phyloP scores from a whole-genome alignment of 2,329 filamentous ascomycete species.

The Clonostachys sp. region DNA sequence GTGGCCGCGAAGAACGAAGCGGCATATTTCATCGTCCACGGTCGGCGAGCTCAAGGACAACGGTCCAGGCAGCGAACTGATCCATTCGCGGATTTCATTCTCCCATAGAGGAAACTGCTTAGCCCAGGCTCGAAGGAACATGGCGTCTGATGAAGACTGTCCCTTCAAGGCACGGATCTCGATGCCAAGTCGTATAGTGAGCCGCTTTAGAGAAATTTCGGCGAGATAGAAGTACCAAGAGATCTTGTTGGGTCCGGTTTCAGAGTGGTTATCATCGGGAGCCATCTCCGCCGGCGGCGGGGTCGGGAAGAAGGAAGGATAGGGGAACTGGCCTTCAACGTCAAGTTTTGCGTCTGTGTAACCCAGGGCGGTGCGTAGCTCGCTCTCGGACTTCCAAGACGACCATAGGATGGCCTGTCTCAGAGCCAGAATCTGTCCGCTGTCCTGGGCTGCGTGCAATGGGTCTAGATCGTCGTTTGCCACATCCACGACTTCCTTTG shows the following conservation, averaged over 20 bases:
- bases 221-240: constrained; percentile 51
- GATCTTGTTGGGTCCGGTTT: no score
- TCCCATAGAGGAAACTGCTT: constrained; percentile 22
- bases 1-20: constrained; percentile 34
- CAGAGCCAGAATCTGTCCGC: no score
- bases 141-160: constrained; percentile 13
- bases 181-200: constrained; percentile 32
- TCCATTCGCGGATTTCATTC: constrained; percentile 26
- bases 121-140: constrained; percentile 19
- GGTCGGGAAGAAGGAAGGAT: constrained; percentile 19
- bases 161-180: constrained; percentile 24
- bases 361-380: constrained; percentile 29
- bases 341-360: no score
- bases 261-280: no score
- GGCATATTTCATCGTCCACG: constrained; percentile 28
- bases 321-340: no score
- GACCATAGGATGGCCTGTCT: constrained; percentile 50
- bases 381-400: constrained; percentile 49
- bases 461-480: no score
- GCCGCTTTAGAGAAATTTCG: constrained; percentile 45
- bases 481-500: constrained; percentile 4
- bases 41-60: constrained; percentile 20
- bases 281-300: constrained; percentile 15
- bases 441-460: no score
- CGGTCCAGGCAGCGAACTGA: constrained; percentile 22